Evolutionary conservation across 352 stramenopile species (phyloP), one percentile per base, ranked within the genome.

Genomic region (Blastocystis sp.): DNA sequence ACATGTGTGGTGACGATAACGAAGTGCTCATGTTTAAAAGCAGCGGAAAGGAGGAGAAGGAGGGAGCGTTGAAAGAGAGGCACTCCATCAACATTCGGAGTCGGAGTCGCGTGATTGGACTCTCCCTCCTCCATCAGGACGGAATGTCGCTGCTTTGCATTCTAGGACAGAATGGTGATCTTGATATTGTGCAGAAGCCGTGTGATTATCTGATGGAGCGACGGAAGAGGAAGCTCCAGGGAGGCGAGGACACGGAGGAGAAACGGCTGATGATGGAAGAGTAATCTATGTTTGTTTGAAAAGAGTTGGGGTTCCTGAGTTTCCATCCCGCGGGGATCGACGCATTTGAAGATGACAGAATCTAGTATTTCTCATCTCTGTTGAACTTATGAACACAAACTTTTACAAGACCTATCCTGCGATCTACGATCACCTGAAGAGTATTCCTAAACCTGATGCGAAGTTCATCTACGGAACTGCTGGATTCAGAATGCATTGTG

Each of bases 391-490:
- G 65, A 59, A 78, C 36, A 78, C 65, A 44, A 7, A 32, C 27
- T 78, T 78, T 32, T 78, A 34, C 42, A 56, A 56, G 21, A 61
- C 14, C 32, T 78, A 78, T 38, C 65, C 65, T 38, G 65, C n/a
- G 9, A 78, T 78, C 65, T 78, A 78, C 36, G 42, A 78, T 4
- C 42, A 59, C 36, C n/a, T 78, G 34, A 56, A 78, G 18, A 61
- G 42, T 24, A 78, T 84, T 21, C 73, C 73, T 1, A 72, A 69
- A 44, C 54, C 59, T 36, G 73, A 84, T 32, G 29, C 27, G 4
- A 69, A 84, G 59, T 84, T 84, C 48, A 38, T 69, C 59, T 84
- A 84, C 38, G 73, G 73, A 24, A 84, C 73, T 49, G 73, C 73
- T 65, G 73, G 73, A 32, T 84, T 84, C 73, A 21, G 73, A 32